Conservation (phyloP, 2,329 filamentous ascomycete species). For the Lizonia empirigonia region DNA sequence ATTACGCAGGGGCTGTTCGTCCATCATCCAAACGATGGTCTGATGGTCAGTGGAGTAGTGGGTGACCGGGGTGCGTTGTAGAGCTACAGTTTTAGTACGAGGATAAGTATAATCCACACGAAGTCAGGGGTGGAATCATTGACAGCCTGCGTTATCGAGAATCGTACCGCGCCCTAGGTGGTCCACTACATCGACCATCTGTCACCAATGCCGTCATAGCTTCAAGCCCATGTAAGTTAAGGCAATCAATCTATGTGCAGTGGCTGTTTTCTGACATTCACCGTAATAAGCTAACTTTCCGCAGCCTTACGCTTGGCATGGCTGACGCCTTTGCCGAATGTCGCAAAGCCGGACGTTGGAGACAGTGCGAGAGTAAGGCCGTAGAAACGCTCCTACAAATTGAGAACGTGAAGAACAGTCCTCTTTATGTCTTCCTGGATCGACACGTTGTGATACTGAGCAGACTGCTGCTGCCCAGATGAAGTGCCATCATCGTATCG, state of each 20-base stretch:
- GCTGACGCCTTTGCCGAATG: slow-evolving; percentile 9
- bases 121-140: background rate
- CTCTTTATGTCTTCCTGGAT: too few relatives aligned
- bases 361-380: background rate
- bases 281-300: background rate
- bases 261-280: slow-evolving; percentile 10
- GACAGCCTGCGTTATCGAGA: slow-evolving; percentile 5
- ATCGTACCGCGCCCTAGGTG: background rate
- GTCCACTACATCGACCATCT: slow-evolving; percentile 5
- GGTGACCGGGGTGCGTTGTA: background rate
- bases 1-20: slow-evolving; percentile 1
- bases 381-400: too few relatives aligned
- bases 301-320: slow-evolving; percentile 7
- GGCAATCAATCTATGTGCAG: background rate
- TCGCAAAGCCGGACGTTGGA: slow-evolving; percentile 2
- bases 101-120: background rate
- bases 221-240: background rate
- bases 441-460: background rate
- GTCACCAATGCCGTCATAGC: slow-evolving; percentile 9
- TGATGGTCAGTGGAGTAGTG: background rate
- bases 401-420: too few relatives aligned
- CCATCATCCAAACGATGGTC: background rate
- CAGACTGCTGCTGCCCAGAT: background rate
- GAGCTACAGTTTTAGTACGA: slow-evolving; percentile 1
- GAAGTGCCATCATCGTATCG: background rate